Evolutionary conservation across 2,329 filamentous ascomycete genomes (phyloP).

Genomic region (Alternaria viburni): DNA sequence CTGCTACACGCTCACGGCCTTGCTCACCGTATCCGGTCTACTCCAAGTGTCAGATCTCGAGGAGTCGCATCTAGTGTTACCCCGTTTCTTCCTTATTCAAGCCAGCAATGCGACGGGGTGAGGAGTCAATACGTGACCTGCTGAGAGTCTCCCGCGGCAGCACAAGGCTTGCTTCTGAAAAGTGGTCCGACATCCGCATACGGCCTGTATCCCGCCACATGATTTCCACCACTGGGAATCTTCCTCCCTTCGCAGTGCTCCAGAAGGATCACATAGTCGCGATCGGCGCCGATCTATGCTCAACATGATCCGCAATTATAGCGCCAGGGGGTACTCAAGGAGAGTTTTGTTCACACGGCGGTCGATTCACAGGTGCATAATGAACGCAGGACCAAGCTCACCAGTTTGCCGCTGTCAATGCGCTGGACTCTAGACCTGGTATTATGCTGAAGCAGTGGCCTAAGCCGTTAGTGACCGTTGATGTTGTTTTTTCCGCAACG

Average conservation of each 20-base stretch:
- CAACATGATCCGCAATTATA: slow-evolving; percentile 21
- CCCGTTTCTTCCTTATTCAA: slow-evolving; percentile 1
- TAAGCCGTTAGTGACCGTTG: slow-evolving; percentile 1
- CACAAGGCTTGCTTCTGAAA: slow-evolving; percentile 17
- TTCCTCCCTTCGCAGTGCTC: slow-evolving; percentile 21
- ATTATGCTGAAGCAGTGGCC: neutral
- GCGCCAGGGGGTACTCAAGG: slow-evolving; percentile 17
- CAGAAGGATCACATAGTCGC: slow-evolving; percentile 20
- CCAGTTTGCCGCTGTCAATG: slow-evolving; percentile 18
- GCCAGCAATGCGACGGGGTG: neutral
- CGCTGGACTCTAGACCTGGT: neutral
- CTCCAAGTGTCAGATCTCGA: slow-evolving; percentile 7
- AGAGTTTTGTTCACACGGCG: slow-evolving; percentile 23
- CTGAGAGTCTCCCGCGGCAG: slow-evolving; percentile 35
- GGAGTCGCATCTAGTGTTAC: neutral
- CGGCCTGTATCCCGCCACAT: slow-evolving; percentile 32
- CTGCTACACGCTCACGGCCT: slow-evolving; percentile 5
- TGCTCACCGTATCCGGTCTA: slow-evolving; percentile 11
- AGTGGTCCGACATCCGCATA: slow-evolving; percentile 39
- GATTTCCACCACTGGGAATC: slow-evolving; percentile 38
- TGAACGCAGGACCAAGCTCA: slow-evolving; percentile 25
- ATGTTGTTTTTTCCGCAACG: slow-evolving; percentile 3
- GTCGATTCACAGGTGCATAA: slow-evolving; percentile 23
- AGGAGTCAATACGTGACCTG: neutral
- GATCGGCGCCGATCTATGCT: slow-evolving; percentile 37